A percentile compares a stretch with the other conserved stretches of the same genome.
These are phyloP conservation scores for Didymella pinodella DNA, from an alignment of 2,329 filamentous ascomycete species.

Conservation along the genomic window DNA sequence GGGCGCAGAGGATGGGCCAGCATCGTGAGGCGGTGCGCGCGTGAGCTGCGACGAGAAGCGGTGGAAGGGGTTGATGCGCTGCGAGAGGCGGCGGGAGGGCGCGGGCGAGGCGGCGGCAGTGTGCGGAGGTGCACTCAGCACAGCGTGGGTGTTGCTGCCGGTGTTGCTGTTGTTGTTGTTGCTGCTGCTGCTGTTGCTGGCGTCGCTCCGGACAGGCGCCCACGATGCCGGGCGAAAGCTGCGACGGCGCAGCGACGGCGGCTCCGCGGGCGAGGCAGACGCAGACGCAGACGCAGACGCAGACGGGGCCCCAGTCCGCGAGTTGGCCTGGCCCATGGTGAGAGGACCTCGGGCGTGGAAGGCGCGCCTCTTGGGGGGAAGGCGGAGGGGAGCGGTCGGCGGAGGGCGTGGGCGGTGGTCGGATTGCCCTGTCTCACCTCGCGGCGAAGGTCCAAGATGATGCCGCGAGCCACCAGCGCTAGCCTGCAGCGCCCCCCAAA, in stretches of 20 bases:
- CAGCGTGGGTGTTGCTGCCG: background rate
- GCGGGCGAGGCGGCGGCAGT: conserved; percentile 4
- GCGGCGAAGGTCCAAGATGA: conserved; percentile 2
- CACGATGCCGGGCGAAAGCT: conserved; percentile 45
- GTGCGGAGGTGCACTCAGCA: background rate
- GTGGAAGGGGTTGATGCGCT: conserved; percentile 41
- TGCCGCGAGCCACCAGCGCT: conserved; percentile 16
- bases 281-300: background rate
- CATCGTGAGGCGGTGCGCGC: conserved; percentile 33
- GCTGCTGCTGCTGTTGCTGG: background rate
- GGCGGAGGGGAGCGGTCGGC: background rate
- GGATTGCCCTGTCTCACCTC: conserved; percentile 16
- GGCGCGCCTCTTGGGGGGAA: conserved; percentile 25
- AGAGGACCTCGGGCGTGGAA: conserved; percentile 38
- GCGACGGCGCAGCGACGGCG: conserved; percentile 34
- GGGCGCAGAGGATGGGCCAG: conserved; percentile 37
- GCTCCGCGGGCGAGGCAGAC: background rate
- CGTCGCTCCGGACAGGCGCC: conserved; percentile 29
- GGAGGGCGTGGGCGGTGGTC: conserved; percentile 15
- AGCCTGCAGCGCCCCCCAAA: background rate
- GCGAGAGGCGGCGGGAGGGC: conserved; percentile 33
- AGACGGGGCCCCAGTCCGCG: conserved; percentile 28
- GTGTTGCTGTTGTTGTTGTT: background rate
- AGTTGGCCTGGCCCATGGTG: conserved; percentile 52
- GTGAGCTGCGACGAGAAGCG: conserved; percentile 36